Base-by-base conservation (phyloP, 192 early-diverging fungal genomes). In the Coemansia sp. region DNA sequence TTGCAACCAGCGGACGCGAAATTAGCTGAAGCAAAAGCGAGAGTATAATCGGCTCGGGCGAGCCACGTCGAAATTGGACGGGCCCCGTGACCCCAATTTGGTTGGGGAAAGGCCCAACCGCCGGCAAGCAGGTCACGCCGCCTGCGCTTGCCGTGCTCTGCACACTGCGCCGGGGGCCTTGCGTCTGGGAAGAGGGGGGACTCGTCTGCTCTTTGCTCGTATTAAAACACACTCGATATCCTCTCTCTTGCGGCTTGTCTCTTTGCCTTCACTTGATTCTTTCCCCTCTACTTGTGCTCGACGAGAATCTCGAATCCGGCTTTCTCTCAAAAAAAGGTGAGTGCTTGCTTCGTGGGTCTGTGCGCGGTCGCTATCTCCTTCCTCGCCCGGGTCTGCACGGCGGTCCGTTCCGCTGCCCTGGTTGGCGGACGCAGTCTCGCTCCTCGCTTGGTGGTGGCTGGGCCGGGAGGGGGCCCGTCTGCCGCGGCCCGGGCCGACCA, bases 1-100 rank as follows among this genome's bases (percentile, higher is more conserved):
- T 36, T 43, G 1, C 38, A 39, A 19, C 38, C 6, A 14, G 15
- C 4, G 4, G 7, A 15, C 10, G 19, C 2, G 40, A 9, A 3
- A 8, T 22, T 17, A 20, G 17, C 36, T 15, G 36, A 12, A 12
- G 36, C 4, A 20, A 19, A 42, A 21, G 8, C 4, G 28, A 29
- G 3, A 43, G 54, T 29, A 19, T 17, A 46, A 56, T 55, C 53
- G 38, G 38, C 38, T 12, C 43, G 8, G 17, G 32, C n/a, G 26
- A n/a, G 50, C 12, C 20, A 32, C 14, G 23, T 11, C 25, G 6
- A 21, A 22, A n/a, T 19, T n/a, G 53, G 40, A 22, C 30, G 39
- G 50, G 27, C 52, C 64, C 52, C 57, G 57, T 54, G 64, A 53
- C 57, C 57, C 25, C 57, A 70, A 54, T 42, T 59, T 63, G 55